These are phyloP conservation scores for Ehretia macrophylla DNA, from an alignment of 257 asterid species.

Conservation along the genomic window DNA sequence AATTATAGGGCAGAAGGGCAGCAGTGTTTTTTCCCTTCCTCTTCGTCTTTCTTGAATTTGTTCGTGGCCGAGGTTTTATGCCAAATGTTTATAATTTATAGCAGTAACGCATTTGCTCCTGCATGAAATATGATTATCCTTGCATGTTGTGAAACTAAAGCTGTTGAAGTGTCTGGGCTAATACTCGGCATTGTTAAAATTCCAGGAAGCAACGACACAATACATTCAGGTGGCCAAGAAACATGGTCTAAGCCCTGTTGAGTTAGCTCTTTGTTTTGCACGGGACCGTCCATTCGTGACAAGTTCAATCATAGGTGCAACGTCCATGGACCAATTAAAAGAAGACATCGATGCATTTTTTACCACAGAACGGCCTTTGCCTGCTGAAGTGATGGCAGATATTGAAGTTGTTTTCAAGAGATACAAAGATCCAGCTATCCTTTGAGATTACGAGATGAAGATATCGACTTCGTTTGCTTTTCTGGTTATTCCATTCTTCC, in stretches of 20 bases:
- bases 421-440: slow-evolving; percentile 80
- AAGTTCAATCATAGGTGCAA: slow-evolving; percentile 80
- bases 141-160: not conserved
- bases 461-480: not conserved
- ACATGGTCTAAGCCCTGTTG: slow-evolving; percentile 62
- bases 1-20: no score
- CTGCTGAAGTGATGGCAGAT: slow-evolving; percentile 54
- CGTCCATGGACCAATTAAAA: slow-evolving; percentile 64
- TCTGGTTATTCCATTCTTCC: not conserved
- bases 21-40: not conserved
- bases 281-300: slow-evolving; percentile 77
- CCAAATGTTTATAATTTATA: no score
- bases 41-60: not conserved
- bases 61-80: no score
- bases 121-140: not conserved
- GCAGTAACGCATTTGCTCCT: no score
- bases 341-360: slow-evolving; percentile 74
- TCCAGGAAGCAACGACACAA: slow-evolving; percentile 69
- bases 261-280: slow-evolving; percentile 76
- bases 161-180: not conserved
- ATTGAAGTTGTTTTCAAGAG: slow-evolving; percentile 60
- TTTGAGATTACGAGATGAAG: slow-evolving; percentile 13
- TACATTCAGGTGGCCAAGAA: slow-evolving; percentile 71
- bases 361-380: slow-evolving; percentile 63
- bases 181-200: slow-evolving; percentile 12